Evolutionary conservation across 257 asterid species (phyloP).

Genomic region (Echium plantagineum): DNA sequence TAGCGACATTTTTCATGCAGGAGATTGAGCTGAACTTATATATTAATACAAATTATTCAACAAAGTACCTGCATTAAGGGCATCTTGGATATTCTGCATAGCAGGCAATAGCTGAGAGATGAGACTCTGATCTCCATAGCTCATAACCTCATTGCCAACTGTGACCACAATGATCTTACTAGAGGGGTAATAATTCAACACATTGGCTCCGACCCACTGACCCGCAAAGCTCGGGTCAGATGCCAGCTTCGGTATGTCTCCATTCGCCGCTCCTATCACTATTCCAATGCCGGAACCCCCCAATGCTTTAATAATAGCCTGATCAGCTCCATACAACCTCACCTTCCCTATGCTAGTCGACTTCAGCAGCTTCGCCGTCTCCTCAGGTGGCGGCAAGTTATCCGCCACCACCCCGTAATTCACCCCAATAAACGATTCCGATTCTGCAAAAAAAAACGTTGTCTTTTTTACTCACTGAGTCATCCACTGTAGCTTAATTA

Average conservation of each 20-base stretch:
- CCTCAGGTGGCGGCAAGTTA: constrained; percentile 79
- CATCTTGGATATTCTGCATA: constrained; percentile 93
- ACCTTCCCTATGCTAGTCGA: constrained; percentile 79
- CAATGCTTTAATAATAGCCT: constrained; percentile 60
- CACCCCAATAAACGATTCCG: constrained; percentile 76
- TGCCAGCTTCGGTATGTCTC: constrained; percentile 80
- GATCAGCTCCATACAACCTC: constrained; percentile 86
- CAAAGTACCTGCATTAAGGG: constrained; percentile 55
- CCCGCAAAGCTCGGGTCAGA: constrained; percentile 85
- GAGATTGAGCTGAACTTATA: neutral
- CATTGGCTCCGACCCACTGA: constrained; percentile 66
- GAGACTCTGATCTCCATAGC: constrained; percentile 49
- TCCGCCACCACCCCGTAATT: constrained; percentile 88
- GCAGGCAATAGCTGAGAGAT: constrained; percentile 74
- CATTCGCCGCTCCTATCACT: constrained; percentile 89
- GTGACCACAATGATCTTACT: constrained; percentile 66
- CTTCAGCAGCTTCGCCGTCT: constrained; percentile 67
- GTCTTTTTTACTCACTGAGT: too few species aligned
- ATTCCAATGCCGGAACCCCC: constrained; percentile 75
- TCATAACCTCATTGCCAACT: constrained; percentile 85
- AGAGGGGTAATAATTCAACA: constrained; percentile 63
- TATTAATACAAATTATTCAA: neutral
- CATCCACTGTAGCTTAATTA: neutral
- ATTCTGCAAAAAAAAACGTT: constrained; percentile 22
- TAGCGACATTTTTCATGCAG: too few species aligned